Evolutionary conservation across 2,329 filamentous ascomycete genomes (phyloP).

Genomic region (Lachnellula willkommii): DNA sequence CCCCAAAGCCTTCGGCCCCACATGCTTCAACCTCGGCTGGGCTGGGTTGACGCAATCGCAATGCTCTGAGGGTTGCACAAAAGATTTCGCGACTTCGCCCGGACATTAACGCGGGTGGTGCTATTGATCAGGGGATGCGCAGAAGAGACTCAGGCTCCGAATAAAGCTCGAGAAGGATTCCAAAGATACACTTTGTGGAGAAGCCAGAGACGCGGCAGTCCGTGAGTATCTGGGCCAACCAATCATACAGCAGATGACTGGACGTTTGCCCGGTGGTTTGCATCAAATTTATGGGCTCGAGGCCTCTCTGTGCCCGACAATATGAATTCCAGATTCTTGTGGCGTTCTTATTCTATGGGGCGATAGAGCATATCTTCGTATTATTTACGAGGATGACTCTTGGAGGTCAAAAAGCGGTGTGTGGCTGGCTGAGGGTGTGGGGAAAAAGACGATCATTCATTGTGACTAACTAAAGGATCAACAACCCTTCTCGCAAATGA

Average conservation of each 20-base stretch:
- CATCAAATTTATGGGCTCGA: not conserved
- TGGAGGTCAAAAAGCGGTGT: constrained; percentile 22
- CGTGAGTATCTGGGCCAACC: not conserved
- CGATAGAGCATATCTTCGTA: not conserved
- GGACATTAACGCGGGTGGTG: constrained; percentile 2
- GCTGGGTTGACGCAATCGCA: constrained; percentile 6
- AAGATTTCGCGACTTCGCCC: not conserved
- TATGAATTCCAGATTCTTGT: not conserved
- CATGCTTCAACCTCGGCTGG: constrained; percentile 1
- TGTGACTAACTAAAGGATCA: constrained; percentile 1
- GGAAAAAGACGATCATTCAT: constrained; percentile 20
- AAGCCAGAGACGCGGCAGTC: not conserved
- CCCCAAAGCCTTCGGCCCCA: not conserved
- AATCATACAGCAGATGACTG: not conserved
- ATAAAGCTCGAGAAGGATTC: too few species aligned
- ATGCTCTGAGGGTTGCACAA: not conserved
- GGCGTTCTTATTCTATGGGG: constrained; percentile 1
- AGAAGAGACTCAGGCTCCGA: not conserved
- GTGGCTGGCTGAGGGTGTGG: constrained; percentile 17
- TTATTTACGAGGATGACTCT: constrained; percentile 11
- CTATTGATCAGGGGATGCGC: not conserved
- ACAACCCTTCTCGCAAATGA: not conserved
- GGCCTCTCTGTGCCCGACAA: not conserved
- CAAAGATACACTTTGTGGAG: not conserved
- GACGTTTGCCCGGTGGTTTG: not conserved